Percentiles rank a stretch among this genome's conserved stretches.
Conservation (phyloP, 208 protist species). For the Leishmania major region DNA sequence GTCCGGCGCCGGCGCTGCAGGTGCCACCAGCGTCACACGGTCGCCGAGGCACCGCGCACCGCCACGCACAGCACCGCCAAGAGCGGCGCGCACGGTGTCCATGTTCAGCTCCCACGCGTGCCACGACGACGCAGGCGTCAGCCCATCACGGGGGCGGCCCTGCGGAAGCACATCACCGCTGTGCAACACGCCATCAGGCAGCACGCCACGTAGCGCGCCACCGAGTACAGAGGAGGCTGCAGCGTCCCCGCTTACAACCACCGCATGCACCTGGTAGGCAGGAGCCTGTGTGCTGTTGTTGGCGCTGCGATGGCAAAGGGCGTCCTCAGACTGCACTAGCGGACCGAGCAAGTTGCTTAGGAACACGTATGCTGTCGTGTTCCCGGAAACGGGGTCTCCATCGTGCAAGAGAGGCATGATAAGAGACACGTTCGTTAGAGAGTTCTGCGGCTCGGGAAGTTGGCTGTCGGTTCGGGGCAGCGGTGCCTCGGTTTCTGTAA, state of each 20-base stretch:
- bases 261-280: neutral
- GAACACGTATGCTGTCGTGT: neutral
- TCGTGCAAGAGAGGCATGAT: neutral
- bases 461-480: no score
- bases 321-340: conserved; percentile 15
- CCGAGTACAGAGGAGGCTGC: neutral
- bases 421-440: neutral
- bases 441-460: no score
- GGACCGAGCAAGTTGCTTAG: conserved; percentile 3
- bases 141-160: neutral
- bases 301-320: conserved; percentile 8
- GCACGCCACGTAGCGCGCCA: neutral
- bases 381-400: no score
- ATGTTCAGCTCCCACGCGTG: conserved; percentile 10
- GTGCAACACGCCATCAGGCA: neutral
- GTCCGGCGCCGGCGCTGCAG: neutral
- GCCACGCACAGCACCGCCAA: neutral
- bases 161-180: neutral
- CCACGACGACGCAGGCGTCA: conserved; percentile 5
- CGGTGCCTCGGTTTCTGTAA: no score
- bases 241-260: neutral
- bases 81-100: conserved; percentile 2
- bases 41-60: conserved; percentile 11
- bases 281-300: neutral
- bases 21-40: conserved; percentile 13